Evolutionary conservation across 2,329 filamentous ascomycete genomes (phyloP), one percentile per base, ranked within the genome.

Genomic region (Colletotrichum sojae): DNA sequence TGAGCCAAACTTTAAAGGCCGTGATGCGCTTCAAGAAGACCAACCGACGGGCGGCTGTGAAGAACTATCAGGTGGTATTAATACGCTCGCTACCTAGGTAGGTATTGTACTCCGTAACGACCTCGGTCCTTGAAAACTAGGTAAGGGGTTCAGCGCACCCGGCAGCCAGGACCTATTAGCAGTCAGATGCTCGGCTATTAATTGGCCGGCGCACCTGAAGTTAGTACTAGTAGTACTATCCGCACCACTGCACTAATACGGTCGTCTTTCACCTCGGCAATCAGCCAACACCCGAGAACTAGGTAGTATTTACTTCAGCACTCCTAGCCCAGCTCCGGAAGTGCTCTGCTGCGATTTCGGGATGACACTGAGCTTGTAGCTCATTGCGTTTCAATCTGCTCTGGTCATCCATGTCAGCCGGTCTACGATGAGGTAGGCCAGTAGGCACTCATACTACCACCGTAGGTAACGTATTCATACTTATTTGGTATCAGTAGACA

Each of bases 181-280:
- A 59, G 16, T n/a, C 8, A 46, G 63, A 43, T 48, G 48, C 43
- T 69, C 66, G 66, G 66, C 45, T 69, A 69, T 61, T 68, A 48
- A 59, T n/a, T 36, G 20, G 64, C 63, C 48, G 61, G 54, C 48
- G 53, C 31, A 25, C 22, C 22, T 25, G 22, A 43, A 43, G 40
- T 10, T 43, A 15, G 4, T 43, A 43, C 12, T 43, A 43, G 40
- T 12, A 40, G 4, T 43, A 15, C 40, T 43, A 36, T 36, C 8
- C 31, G 8, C 12, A n/a, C 13, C 12, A 15, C 6, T 20, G 6
- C 45, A n/a, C n/a, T 6, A 9, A 9, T 8, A 6, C 15, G 6
- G 16, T 2, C 16, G 45, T 48, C 18, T n/a, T 36, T 36, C 45
- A 48, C 45, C n/a, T 48, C 45, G 45, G 45, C 45, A 48, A 18